These are phyloP conservation scores for Daldinia grandis DNA, from an alignment of 495 filamentous ascomycete genomes.

Conservation along the genomic window DNA sequence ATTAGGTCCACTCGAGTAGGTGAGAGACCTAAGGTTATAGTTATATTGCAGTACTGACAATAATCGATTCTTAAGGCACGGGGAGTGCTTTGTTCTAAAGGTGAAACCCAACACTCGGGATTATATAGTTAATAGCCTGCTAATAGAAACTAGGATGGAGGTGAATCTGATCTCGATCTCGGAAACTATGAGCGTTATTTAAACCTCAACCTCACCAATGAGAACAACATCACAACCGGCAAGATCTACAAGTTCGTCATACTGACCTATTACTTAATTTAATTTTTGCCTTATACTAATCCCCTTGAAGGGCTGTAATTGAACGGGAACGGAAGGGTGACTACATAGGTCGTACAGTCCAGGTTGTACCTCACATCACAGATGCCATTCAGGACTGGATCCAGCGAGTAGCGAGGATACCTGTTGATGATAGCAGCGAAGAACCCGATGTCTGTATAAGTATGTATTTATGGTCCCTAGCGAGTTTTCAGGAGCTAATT, in stretches of 20 bases:
- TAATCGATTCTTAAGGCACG: conserved; percentile 38
- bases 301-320: conserved; percentile 79
- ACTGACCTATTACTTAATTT: conserved; percentile 41
- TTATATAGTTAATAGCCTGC: not conserved
- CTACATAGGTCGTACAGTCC: conserved; percentile 92
- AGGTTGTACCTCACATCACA: conserved; percentile 91
- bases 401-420: conserved; percentile 81
- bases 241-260: conserved; percentile 94
- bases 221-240: conserved; percentile 94
- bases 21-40: conserved; percentile 24
- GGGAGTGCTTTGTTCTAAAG: conserved; percentile 54
- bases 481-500: conserved; percentile 23
- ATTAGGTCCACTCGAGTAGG: conserved; percentile 75
- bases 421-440: conserved; percentile 83
- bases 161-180: conserved; percentile 89
- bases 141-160: conserved; percentile 63
- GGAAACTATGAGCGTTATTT: conserved; percentile 90
- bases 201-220: conserved; percentile 70
- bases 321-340: conserved; percentile 75
- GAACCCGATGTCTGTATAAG: conserved; percentile 93
- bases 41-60: conserved; percentile 8
- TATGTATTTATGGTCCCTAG: conserved; percentile 27
- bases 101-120: conserved; percentile 41
- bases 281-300: conserved; percentile 2
- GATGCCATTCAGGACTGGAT: conserved; percentile 94